Conservation (phyloP, 257 asterid species). For the Galeopsis tetrahit region DNA sequence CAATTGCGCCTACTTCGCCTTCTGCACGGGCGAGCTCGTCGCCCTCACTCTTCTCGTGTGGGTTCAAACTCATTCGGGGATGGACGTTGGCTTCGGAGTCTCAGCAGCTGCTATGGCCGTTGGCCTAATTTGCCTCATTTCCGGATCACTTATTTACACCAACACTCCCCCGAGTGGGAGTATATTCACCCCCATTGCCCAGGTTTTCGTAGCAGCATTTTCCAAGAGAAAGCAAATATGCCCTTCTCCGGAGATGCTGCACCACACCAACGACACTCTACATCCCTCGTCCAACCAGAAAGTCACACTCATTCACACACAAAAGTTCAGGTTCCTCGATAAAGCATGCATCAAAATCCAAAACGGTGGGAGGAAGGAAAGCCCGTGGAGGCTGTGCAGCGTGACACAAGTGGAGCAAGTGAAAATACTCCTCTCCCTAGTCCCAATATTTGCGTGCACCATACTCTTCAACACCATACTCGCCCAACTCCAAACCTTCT, state of each 20-base stretch:
- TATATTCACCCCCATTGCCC: slow-evolving; percentile 70
- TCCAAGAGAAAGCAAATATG: slow-evolving; percentile 72
- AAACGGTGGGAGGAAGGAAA: slow-evolving; percentile 37
- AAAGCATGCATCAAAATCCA: slow-evolving; percentile 64
- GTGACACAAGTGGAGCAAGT: slow-evolving; percentile 76
- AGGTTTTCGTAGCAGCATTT: slow-evolving; percentile 75
- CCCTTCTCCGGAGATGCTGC: slow-evolving; percentile 67
- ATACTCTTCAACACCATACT: slow-evolving; percentile 76
- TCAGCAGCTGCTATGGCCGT: slow-evolving; percentile 73
- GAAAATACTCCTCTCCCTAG: slow-evolving; percentile 59
- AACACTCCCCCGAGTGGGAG: slow-evolving; percentile 64
- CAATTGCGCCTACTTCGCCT: slow-evolving; percentile 77
- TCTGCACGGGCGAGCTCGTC: slow-evolving; percentile 66
- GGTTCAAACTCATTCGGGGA: slow-evolving; percentile 73
- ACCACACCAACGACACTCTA: slow-evolving; percentile 35
- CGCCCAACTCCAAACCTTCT: slow-evolving; percentile 82
- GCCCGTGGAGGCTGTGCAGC: slow-evolving; percentile 72
- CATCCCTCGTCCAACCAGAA: slow-evolving; percentile 28
- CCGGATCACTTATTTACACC: slow-evolving; percentile 52
- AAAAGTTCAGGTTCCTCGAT: slow-evolving; percentile 72
- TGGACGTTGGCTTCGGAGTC: slow-evolving; percentile 77
- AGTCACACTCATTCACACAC: slow-evolving; percentile 57
- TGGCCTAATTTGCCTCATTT: slow-evolving; percentile 57
- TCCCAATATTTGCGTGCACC: slow-evolving; percentile 77
- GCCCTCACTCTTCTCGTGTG: slow-evolving; percentile 76